Evolutionary conservation across 2,329 filamentous ascomycete genomes (phyloP).

Genomic region (Venturia carpophila): DNA sequence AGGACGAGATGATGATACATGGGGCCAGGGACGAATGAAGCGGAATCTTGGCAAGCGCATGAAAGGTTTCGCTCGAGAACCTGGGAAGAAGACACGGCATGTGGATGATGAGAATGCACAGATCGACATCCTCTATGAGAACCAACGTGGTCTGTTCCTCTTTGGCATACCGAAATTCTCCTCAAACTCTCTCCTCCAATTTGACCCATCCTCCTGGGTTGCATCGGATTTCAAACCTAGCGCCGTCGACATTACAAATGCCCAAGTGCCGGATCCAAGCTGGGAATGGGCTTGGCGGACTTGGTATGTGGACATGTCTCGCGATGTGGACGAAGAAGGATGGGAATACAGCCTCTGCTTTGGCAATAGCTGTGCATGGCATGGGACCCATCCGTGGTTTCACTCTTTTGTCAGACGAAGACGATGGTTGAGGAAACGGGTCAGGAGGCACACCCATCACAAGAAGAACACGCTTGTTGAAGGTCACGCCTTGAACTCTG

Average conservation of each 20-base stretch:
- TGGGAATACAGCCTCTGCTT: conserved; percentile 98
- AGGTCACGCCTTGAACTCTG: conserved; percentile 60
- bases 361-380: conserved; percentile 54
- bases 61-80: conserved; percentile 23
- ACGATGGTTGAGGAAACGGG: conserved; percentile 81
- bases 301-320: conserved; percentile 71
- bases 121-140: conserved; percentile 84
- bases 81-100: conserved; percentile 24
- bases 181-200: conserved; percentile 69
- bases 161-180: conserved; percentile 91
- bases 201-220: conserved; percentile 84
- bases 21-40: conserved; percentile 16
- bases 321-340: conserved; percentile 77
- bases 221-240: conserved; percentile 51
- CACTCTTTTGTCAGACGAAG: conserved; percentile 89
- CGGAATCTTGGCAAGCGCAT: conserved; percentile 22
- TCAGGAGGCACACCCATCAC: conserved; percentile 38
- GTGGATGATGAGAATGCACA: conserved; percentile 21
- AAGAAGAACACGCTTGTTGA: conserved; percentile 35
- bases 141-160: conserved; percentile 82
- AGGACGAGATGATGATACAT: conserved; percentile 20
- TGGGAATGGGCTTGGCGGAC: conserved; percentile 82
- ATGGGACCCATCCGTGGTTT: conserved; percentile 81
- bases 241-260: conserved; percentile 68
- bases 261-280: conserved; percentile 85